A percentile compares a stretch with the other conserved stretches of the same genome.
phyloP scores from a whole-genome alignment of 1,284 basidiomycete genomes.

The Hypsizygus ulmarius region DNA sequence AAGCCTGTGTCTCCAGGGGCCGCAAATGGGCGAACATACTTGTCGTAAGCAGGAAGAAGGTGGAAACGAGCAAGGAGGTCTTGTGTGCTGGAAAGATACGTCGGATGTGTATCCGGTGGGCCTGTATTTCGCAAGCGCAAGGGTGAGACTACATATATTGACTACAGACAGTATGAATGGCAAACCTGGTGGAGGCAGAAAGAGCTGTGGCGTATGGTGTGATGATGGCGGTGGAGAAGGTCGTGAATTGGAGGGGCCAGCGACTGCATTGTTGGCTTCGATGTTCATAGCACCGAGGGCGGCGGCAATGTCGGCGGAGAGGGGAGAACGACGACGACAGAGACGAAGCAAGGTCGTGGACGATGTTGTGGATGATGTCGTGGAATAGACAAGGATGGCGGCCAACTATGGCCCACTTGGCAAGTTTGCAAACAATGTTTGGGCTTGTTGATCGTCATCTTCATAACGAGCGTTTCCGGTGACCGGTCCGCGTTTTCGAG shows the following conservation, averaged over 20 bases:
- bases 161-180: conserved; percentile 6
- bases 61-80: conserved; percentile 70
- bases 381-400: conserved; percentile 1
- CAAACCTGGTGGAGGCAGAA: conserved; percentile 45
- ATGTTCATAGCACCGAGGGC: conserved; percentile 31
- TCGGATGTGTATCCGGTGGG: conserved; percentile 40
- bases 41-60: conserved; percentile 69
- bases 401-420: conserved; percentile 15
- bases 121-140: conserved; percentile 28
- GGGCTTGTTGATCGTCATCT: conserved; percentile 16
- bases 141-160: conserved; percentile 3
- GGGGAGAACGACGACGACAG: conserved; percentile 20
- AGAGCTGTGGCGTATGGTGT: conserved; percentile 31
- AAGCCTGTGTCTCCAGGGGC: conserved; percentile 21
- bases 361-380: background rate
- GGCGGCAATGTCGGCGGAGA: conserved; percentile 13
- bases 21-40: conserved; percentile 60
- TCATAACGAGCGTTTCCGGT: background rate
- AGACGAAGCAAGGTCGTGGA: conserved; percentile 16
- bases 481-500: too few relatives aligned
- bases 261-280: conserved; percentile 37
- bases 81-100: conserved; percentile 64
- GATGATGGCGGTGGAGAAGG: conserved; percentile 21
- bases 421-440: conserved; percentile 22
- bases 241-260: conserved; percentile 38